These are phyloP conservation scores for Cnidoscolus chayamansa DNA, from an alignment of 441 rosid species.

Conservation along the genomic window DNA sequence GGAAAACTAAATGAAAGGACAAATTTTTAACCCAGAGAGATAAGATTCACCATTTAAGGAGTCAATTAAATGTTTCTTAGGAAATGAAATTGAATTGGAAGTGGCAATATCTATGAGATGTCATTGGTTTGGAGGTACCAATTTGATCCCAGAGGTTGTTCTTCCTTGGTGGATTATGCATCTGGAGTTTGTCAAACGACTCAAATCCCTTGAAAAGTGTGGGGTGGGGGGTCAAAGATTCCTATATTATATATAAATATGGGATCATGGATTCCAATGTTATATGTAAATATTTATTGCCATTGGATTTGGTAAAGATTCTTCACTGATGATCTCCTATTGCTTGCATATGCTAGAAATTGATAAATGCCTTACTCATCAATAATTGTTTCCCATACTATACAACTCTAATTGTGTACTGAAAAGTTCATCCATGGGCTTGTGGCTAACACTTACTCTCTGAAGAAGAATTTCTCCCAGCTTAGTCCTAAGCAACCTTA, in stretches of 20 bases:
- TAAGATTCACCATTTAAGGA: background rate
- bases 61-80: background rate
- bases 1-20: background rate
- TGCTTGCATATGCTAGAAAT: background rate
- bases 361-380: conserved; percentile 1
- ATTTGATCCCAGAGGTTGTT: background rate
- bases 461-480: background rate
- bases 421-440: background rate
- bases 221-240: too few species aligned
- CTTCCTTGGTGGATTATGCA: background rate
- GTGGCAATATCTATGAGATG: background rate
- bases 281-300: background rate
- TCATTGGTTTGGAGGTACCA: background rate
- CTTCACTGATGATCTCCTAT: background rate
- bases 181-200: background rate
- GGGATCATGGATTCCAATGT: too few species aligned
- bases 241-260: too few species aligned
- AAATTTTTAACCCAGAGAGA: background rate
- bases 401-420: background rate
- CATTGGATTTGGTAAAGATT: conserved; percentile 2
- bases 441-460: background rate
- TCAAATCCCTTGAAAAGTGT: background rate
- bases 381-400: background rate
- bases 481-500: conserved; percentile 7
- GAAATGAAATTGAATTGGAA: background rate